A percentile compares a stretch with the other conserved stretches of the same genome.
These are phyloP conservation scores for Blakeslea trispora DNA, from an alignment of 371 early-diverging fungal species.

Conservation along the genomic window DNA sequence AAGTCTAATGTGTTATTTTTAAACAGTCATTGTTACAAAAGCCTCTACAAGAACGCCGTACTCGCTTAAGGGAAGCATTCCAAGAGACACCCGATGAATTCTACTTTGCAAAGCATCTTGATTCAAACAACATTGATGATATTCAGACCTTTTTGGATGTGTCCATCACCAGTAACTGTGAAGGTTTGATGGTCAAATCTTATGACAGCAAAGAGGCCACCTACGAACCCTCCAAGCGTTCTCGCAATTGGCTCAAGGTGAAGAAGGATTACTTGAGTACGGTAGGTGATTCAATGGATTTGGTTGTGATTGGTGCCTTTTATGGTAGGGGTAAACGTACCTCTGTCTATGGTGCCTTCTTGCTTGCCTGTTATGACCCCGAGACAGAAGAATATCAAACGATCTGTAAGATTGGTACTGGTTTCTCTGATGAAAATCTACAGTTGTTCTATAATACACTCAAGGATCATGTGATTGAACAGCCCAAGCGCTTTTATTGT, in stretches of 20 bases:
- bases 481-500: conserved; percentile 79
- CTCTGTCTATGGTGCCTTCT: conserved; percentile 96
- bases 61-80: conserved; percentile 78
- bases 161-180: conserved; percentile 90
- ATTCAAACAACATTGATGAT: conserved; percentile 86
- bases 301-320: conserved; percentile 99
- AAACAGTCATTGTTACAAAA: conserved; percentile 82
- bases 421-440: conserved; percentile 96
- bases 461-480: conserved; percentile 68
- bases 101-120: conserved; percentile 85
- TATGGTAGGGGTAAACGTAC: conserved; percentile 98
- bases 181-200: conserved; percentile 99
- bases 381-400: conserved; percentile 94
- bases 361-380: conserved; percentile 97
- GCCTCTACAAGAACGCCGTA: conserved; percentile 81
- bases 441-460: conserved; percentile 75
- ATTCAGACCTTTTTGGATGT: conserved; percentile 95
- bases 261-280: conserved; percentile 99
- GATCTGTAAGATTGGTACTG: conserved; percentile 99
- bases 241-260: conserved; percentile 99
- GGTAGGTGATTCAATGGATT: conserved; percentile 96
- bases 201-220: conserved; percentile 81
- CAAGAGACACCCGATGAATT: conserved; percentile 86
- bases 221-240: conserved; percentile 98
- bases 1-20: neutral